Base-by-base conservation (phyloP, 257 asterid genomes). In the Ilex asprella region DNA sequence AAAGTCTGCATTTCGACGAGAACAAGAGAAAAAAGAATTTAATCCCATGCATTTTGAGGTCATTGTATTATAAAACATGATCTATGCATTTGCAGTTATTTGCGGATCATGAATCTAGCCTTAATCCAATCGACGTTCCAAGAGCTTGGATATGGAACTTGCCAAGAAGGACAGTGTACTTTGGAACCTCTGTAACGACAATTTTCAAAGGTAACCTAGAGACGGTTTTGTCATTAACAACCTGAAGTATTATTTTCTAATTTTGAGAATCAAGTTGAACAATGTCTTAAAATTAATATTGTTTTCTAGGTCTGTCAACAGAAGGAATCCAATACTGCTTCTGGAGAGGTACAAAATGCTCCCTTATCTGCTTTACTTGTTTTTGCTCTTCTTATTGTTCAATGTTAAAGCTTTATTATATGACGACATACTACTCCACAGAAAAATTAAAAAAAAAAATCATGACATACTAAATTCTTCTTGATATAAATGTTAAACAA, bases 101-200 rank as follows among this genome's bases (percentile, higher is more conserved):
- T 61, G 93, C 96, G 0, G 99, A 92, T 69, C 91, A 89, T 78
- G 87, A 76, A 76, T 83, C 97, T 65, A 86, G 99, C 69, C 49
- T 74, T 49, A 72, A 70, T 68, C 99, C 99, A 29, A 85, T 92
- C 59, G 78, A 77, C 55, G 97, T 83, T 62, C 95, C 96, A 46
- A 80, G 99, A 68, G 80, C 65, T 55, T 70, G 69, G 69, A 39
- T 92, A 43, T 92, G 99, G 99, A 70, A 81, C 74, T 79, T 89
- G 74, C 79, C 83, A 51, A 80, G 91, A 71, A 82, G 97, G 57
- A 85, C 96, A 0, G 97, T 89, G 6, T 92, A 77, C 88, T 92
- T 86, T 59, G 99, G 97, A 60, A 76, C 99, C 61, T 89, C 97
- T 44, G 96, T 89, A 73, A 31, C 97, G 6, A 70, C 91, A 32